Evolutionary conservation across 2,329 filamentous ascomycete species (phyloP), one percentile per base, ranked within the genome.

Genomic region (Ophiostoma sp.): DNA sequence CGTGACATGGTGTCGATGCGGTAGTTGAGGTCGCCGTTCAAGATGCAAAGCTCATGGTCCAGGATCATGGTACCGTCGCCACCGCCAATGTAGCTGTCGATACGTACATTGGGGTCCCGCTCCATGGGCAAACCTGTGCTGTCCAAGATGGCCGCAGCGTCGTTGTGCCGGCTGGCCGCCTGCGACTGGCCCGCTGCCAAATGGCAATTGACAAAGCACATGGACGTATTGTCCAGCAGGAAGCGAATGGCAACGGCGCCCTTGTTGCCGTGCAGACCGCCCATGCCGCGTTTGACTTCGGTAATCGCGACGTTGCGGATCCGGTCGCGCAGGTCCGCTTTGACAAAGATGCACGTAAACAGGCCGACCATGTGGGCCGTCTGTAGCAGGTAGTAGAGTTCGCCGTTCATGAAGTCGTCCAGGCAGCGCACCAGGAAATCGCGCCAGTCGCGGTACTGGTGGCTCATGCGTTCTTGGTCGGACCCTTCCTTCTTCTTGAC

Each of bases 191-290:
- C 96, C 0, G 96, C 96, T 22, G 96, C 96, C 74, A 99, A 85
- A 88, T 99, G 96, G 80, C 96, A 99, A 80, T 99, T 99, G 83
- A 98, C 89, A 82, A 99, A 95, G 83, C 96, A 99, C 48, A 99
- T 83, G 1, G 95, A 98, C 69, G 92, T 96, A 81, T 99, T 95
- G 79, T 99, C 96, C 2, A 99, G 83, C 78, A 95, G 87, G 82
- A 99, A 97, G n/a, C 96, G 93, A 52, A 98, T 88, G 48, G 97
- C 88, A 48, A 98, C 89, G 25, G 95, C 96, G 75, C 96, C 96
- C 84, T 99, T 99, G 84, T 99, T 99, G 39, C 96, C 96, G 80
- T 98, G 94, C 75, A 95, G 84, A 22, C 96, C 96, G 69, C 95
- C 95, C 92, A 99, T 96, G 71, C 96, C 96, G 74, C 96, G 92